Evolutionary conservation across 2,329 filamentous ascomycete genomes (phyloP).

Genomic region (Sarocladium oryzae): DNA sequence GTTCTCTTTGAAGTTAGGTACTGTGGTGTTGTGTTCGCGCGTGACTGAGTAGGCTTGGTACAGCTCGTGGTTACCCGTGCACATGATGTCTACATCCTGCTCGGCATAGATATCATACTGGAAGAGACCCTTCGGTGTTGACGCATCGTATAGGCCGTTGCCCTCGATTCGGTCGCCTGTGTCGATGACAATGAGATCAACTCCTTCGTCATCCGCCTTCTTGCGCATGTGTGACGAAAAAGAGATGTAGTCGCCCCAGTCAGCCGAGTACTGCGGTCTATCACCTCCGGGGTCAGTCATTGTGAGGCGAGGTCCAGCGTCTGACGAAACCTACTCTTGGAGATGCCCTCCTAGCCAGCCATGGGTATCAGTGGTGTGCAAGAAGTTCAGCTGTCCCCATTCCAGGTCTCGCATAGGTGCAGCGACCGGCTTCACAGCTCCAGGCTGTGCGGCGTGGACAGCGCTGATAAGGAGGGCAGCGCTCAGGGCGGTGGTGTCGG

Average conservation of each 20-base stretch:
- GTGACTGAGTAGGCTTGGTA: constrained; percentile 75
- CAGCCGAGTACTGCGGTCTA: constrained; percentile 83
- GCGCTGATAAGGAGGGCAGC: constrained; percentile 29
- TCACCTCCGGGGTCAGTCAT: constrained; percentile 11
- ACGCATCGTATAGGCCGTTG: constrained; percentile 90
- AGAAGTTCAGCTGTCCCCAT: constrained; percentile 93
- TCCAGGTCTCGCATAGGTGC: constrained; percentile 77
- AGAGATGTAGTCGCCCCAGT: constrained; percentile 97
- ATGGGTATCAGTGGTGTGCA: constrained; percentile 96
- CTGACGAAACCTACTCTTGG: constrained; percentile 58
- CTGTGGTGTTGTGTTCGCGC: constrained; percentile 70
- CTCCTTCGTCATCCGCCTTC: constrained; percentile 69
- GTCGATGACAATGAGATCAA: constrained; percentile 87
- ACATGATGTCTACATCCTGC: constrained; percentile 78
- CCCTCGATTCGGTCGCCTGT: constrained; percentile 92
- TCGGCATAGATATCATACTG: constrained; percentile 81
- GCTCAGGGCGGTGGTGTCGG: constrained; percentile 16
- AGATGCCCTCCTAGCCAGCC: constrained; percentile 94
- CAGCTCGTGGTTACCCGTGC: constrained; percentile 89
- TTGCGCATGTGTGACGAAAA: constrained; percentile 78
- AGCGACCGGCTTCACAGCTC: constrained; percentile 67
- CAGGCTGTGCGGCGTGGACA: constrained; percentile 61
- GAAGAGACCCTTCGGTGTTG: constrained; percentile 78
- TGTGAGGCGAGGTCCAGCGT: neutral
- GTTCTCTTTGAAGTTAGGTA: constrained; percentile 71